These are phyloP conservation scores for Zoysia pacifica DNA, from an alignment of 176 grass and related monocot species.

Conservation along the genomic window DNA sequence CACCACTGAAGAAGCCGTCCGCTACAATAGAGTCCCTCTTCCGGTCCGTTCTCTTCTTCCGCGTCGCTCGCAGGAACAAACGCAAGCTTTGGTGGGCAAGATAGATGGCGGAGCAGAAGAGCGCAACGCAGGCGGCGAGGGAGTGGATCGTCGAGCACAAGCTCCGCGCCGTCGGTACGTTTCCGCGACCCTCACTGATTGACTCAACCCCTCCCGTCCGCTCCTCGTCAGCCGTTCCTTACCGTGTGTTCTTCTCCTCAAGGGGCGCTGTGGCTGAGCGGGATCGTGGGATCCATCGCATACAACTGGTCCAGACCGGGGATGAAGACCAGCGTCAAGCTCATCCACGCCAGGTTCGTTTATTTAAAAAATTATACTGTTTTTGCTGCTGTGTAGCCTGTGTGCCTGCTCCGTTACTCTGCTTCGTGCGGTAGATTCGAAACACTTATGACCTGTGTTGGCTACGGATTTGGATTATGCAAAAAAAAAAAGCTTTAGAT, in stretches of 20 bases:
- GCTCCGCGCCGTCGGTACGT: conserved; percentile 75
- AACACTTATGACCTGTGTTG: neutral
- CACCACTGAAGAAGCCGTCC: too few species aligned
- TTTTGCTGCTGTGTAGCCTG: neutral
- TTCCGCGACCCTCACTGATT: neutral
- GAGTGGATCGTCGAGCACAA: conserved; percentile 75
- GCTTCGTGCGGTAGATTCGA: neutral
- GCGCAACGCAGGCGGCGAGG: conserved; percentile 51
- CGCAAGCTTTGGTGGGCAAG: neutral
- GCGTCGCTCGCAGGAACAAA: too few species aligned
- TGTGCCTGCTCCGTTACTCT: neutral
- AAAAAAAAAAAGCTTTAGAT: too few species aligned
- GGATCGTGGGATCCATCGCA: conserved; percentile 67
- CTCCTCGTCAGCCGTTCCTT: neutral
- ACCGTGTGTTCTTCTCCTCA: neutral
- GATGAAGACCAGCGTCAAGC: conserved; percentile 96
- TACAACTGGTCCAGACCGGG: conserved; percentile 86
- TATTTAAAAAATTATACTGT: neutral
- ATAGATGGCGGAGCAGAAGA: conserved; percentile 54
- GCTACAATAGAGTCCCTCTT: too few species aligned
- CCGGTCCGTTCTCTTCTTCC: too few species aligned
- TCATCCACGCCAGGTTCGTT: conserved; percentile 84
- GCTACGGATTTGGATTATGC: too few species aligned
- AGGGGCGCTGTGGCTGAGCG: conserved; percentile 78
- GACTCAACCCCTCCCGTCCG: neutral